These are phyloP conservation scores for Penicillium sp. DNA, from an alignment of 2,329 filamentous ascomycete species.

Conservation along the genomic window DNA sequence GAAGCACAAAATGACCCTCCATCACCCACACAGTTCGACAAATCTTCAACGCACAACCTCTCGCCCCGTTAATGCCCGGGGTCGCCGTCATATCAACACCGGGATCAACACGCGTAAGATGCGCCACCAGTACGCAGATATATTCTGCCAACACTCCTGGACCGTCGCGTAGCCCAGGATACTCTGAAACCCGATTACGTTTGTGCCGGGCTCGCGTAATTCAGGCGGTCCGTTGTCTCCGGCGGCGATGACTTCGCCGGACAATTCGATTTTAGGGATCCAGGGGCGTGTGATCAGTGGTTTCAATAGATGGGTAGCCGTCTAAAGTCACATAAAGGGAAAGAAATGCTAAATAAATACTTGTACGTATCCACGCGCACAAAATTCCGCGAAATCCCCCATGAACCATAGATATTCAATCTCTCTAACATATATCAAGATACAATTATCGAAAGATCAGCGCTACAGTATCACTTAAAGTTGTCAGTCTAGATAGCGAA, in stretches of 20 bases:
- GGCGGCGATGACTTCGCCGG: conserved; percentile 22
- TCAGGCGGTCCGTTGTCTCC: conserved; percentile 19
- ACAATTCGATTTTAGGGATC: conserved; percentile 25
- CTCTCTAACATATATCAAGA: no score
- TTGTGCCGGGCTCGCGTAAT: conserved; percentile 16
- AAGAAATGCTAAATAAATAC: not conserved
- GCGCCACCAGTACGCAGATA: conserved; percentile 12
- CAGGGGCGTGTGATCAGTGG: conserved; percentile 12
- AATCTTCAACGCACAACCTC: conserved; percentile 25
- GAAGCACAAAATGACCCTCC: conserved; percentile 21
- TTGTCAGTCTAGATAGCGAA: no score
- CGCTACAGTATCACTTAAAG: no score
- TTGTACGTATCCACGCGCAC: not conserved
- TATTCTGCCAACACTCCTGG: conserved; percentile 20
- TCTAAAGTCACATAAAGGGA: no score
- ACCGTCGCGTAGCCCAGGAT: conserved; percentile 11
- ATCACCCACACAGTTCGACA: conserved; percentile 23
- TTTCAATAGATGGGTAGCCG: no score
- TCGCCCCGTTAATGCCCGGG: conserved; percentile 18
- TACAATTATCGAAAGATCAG: no score
- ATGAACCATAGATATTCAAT: no score
- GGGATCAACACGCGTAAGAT: conserved; percentile 9
- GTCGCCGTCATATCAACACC: conserved; percentile 21
- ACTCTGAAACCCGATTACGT: conserved; percentile 21
- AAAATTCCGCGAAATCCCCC: no score